Conservation (phyloP, 2,329 filamentous ascomycete genomes). For the Malbranchea zuffiana region DNA sequence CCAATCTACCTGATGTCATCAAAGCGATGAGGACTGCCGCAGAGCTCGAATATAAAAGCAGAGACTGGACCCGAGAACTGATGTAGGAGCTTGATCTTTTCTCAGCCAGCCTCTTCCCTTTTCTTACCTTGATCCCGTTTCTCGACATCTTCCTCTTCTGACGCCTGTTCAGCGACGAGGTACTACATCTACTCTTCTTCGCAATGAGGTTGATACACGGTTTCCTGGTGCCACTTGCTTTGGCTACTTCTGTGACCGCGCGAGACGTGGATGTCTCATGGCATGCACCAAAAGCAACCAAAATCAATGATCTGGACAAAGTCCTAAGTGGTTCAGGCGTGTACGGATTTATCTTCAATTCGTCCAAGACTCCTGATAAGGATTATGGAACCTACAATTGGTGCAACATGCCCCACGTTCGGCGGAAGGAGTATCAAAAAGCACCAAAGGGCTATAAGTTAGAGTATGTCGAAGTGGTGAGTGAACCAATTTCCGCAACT, state of each 20-base stretch:
- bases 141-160: not conserved
- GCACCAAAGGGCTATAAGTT: constrained; percentile 49
- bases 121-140: not conserved
- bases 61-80: too few species aligned
- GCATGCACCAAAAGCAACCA: constrained; percentile 46
- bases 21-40: too few species aligned
- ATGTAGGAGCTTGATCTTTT: too few species aligned
- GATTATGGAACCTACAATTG: constrained; percentile 61
- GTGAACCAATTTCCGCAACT: constrained; percentile 18
- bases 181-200: not conserved
- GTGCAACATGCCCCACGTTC: constrained; percentile 84
- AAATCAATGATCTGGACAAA: constrained; percentile 50
- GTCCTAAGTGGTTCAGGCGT: constrained; percentile 51
- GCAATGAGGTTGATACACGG: not conserved
- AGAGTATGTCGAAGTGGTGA: constrained; percentile 63
- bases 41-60: too few species aligned
- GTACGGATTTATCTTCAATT: constrained; percentile 65
- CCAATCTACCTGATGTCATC: too few species aligned
- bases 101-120: not conserved
- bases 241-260: constrained; percentile 8
- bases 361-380: constrained; percentile 46
- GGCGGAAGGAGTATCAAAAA: constrained; percentile 51
- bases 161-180: not conserved
- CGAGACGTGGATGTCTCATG: constrained; percentile 39
- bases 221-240: constrained; percentile 13